Evolutionary conservation across 768 basidiomycete genomes (phyloP).

Genomic region (Termitomyces sp.): DNA sequence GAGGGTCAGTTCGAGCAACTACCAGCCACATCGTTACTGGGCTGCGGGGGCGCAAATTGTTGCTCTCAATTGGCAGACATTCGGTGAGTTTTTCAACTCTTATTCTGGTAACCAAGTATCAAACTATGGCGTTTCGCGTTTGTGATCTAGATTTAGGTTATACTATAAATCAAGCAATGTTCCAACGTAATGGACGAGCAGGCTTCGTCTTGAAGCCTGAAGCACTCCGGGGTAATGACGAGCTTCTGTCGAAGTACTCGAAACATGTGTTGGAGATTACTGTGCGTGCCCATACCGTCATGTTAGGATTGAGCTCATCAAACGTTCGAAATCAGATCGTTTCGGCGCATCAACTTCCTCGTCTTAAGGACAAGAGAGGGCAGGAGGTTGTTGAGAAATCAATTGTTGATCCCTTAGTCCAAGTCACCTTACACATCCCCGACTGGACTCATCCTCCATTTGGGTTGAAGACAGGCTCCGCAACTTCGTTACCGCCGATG

Average conservation of each 20-base stretch:
- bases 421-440: slow-evolving; percentile 72
- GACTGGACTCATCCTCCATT: slow-evolving; percentile 50
- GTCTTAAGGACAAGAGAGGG: slow-evolving; percentile 56
- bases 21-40: slow-evolving; percentile 87
- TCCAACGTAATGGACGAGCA: slow-evolving; percentile 80
- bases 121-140: not conserved
- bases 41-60: slow-evolving; percentile 23
- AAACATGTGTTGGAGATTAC: slow-evolving; percentile 62
- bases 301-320: not conserved
- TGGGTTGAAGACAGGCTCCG: slow-evolving; percentile 1
- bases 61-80: slow-evolving; percentile 97
- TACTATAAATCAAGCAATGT: slow-evolving; percentile 95
- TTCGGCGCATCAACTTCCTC: slow-evolving; percentile 88
- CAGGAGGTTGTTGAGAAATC: slow-evolving; percentile 55
- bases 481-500: slow-evolving; percentile 16
- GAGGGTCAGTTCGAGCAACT: slow-evolving; percentile 81
- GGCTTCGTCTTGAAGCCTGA: slow-evolving; percentile 91
- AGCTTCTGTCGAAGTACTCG: slow-evolving; percentile 44
- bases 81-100: slow-evolving; percentile 41
- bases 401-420: slow-evolving; percentile 69
- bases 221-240: slow-evolving; percentile 64
- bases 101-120: not conserved
- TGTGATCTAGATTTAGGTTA: slow-evolving; percentile 68
- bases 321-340: slow-evolving; percentile 34
- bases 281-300: slow-evolving; percentile 24